Conservation (phyloP, 2,329 filamentous ascomycete genomes). For the Alternaria brassicicola region DNA sequence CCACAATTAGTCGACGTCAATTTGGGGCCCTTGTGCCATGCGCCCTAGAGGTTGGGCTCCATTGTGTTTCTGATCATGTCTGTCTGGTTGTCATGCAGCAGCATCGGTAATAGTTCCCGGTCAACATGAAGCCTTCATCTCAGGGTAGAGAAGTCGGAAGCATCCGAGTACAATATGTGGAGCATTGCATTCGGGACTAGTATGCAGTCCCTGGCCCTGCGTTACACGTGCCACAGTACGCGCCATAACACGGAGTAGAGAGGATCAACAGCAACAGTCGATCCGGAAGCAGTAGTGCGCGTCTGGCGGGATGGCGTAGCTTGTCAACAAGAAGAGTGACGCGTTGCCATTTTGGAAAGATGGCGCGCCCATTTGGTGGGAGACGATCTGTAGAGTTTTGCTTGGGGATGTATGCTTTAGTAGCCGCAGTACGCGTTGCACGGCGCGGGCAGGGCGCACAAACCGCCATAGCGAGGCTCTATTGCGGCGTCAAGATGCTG, state of each 20-base stretch:
- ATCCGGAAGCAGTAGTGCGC: conserved; percentile 20
- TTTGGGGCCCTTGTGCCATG: conserved; percentile 17
- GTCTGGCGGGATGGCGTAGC: conserved; percentile 23
- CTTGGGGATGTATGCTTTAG: conserved; percentile 35
- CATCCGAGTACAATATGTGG: conserved; percentile 31
- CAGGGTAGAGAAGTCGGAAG: conserved; percentile 21
- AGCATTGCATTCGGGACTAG: conserved; percentile 16
- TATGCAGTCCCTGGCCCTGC: conserved; percentile 22
- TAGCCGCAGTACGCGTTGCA: conserved; percentile 31
- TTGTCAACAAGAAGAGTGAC: conserved; percentile 24
- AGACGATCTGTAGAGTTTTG: conserved; percentile 25
- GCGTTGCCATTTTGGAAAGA: conserved; percentile 19
- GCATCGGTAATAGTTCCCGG: conserved; percentile 29
- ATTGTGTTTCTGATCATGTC: conserved; percentile 21
- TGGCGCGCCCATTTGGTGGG: conserved; percentile 23
- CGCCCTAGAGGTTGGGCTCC: conserved; percentile 40
- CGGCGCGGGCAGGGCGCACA: conserved; percentile 30
- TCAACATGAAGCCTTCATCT: conserved; percentile 32
- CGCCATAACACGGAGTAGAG: conserved; percentile 23
- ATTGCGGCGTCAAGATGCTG: background rate
- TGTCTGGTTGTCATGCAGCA: conserved; percentile 18
- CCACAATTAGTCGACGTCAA: conserved; percentile 25
- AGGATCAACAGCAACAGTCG: conserved; percentile 35
- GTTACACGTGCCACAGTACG: conserved; percentile 31
- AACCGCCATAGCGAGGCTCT: conserved; percentile 18